Percentiles rank a stretch among this genome's conserved stretches.
phyloP scores from a whole-genome alignment of 2,329 filamentous ascomycete species.

The Trichoderma harzianum region DNA sequence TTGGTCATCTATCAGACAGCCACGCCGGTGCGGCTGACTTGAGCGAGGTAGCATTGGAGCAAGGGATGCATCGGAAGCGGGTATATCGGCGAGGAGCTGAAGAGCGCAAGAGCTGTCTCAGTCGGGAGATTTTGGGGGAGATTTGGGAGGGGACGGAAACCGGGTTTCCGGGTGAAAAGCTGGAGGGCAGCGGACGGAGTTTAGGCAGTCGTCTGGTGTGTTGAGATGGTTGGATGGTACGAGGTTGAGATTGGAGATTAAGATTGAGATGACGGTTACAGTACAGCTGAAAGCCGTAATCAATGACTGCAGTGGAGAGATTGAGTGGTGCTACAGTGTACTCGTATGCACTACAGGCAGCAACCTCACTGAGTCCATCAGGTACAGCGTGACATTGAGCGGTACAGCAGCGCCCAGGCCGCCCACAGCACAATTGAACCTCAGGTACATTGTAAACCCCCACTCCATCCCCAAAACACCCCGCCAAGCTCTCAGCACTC shows the following conservation, averaged over 20 bases:
- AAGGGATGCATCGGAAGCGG: background rate
- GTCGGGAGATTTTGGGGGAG: background rate
- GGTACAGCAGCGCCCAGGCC: background rate
- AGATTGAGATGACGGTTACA: background rate
- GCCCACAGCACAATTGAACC: too few relatives aligned
- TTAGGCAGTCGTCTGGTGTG: background rate
- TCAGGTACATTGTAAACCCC: too few relatives aligned
- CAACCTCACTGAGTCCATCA: background rate
- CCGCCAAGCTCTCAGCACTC: background rate
- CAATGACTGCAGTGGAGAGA: background rate
- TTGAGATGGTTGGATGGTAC: background rate
- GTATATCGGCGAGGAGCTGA: slow-evolving; percentile 2
- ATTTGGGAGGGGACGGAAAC: background rate
- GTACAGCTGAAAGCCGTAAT: background rate
- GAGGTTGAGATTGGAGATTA: background rate
- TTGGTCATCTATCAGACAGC: slow-evolving; percentile 8
- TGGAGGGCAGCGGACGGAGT: background rate
- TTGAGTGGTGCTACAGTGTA: background rate
- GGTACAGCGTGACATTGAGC: background rate
- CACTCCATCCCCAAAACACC: background rate
- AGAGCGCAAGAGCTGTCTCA: background rate
- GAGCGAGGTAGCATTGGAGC: slow-evolving; percentile 3
- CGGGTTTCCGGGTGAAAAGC: background rate
- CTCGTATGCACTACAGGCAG: background rate
- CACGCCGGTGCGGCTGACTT: slow-evolving; percentile 11